Evolutionary conservation across 257 asterid genomes (phyloP).

Genomic region (Petrea volubilis): DNA sequence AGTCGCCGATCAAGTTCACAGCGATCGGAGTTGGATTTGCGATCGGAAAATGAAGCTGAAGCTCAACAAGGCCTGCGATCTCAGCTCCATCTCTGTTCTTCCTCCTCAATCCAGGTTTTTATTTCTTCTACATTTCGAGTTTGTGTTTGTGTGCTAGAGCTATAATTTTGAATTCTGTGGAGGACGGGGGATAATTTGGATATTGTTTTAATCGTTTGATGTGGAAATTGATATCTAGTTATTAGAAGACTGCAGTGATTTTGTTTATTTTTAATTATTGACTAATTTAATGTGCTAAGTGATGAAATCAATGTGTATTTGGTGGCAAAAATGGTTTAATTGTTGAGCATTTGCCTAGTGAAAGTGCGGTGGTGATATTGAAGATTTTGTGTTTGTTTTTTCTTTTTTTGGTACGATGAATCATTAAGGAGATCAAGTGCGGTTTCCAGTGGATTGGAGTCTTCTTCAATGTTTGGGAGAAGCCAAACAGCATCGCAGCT

Average conservation of each 20-base stretch:
- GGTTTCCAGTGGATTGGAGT: slow-evolving; percentile 50
- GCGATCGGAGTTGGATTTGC: slow-evolving; percentile 6
- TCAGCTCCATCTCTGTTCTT: slow-evolving; percentile 88
- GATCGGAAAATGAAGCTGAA: slow-evolving; percentile 66
- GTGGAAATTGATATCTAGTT: background rate
- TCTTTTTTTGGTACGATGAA: slow-evolving; percentile 10
- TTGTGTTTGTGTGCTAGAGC: background rate
- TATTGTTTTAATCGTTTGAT: background rate
- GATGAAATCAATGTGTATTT: background rate
- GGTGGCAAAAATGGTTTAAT: background rate
- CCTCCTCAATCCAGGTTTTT: slow-evolving; percentile 89
- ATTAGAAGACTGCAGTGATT: background rate
- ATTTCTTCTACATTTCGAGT: background rate
- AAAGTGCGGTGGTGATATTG: slow-evolving; percentile 10
- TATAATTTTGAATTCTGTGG: background rate
- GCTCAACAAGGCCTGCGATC: slow-evolving; percentile 89
- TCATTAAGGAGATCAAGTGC: slow-evolving; percentile 57
- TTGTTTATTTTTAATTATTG: too few relatives aligned
- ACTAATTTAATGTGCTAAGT: background rate
- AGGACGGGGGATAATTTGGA: background rate
- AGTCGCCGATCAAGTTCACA: background rate
- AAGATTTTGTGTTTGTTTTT: background rate
- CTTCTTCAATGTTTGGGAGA: slow-evolving; percentile 59
- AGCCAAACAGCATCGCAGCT: slow-evolving; percentile 50
- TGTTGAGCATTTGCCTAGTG: background rate